These are phyloP conservation scores for Starmerella tilneyi DNA, from an alignment of 805 yeast genomes.

Conservation along the genomic window DNA sequence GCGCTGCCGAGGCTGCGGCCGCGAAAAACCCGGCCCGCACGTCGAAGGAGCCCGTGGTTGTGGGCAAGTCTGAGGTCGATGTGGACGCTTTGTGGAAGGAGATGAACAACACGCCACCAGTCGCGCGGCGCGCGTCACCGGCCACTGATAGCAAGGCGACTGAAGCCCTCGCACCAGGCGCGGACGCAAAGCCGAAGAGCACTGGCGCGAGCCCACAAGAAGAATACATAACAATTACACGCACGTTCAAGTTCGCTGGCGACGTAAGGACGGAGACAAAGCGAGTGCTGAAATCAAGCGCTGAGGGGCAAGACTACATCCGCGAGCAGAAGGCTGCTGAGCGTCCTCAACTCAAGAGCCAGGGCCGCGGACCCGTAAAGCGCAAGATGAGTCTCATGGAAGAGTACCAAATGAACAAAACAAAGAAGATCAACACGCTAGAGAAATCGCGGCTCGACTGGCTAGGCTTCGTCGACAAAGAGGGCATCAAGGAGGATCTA, in stretches of 20 bases:
- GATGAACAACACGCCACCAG: slow-evolving; percentile 33
- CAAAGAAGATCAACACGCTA: slow-evolving; percentile 75
- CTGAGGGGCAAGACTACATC: slow-evolving; percentile 77
- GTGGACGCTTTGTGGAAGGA: slow-evolving; percentile 48
- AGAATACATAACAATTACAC: slow-evolving; percentile 57
- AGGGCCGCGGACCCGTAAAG: slow-evolving; percentile 35
- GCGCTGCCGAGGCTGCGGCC: slow-evolving; percentile 26
- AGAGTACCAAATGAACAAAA: slow-evolving; percentile 56
- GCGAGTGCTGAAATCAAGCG: slow-evolving; percentile 63
- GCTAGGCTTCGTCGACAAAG: slow-evolving; percentile 85
- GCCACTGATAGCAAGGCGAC: neutral
- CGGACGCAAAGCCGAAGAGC: neutral
- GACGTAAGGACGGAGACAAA: slow-evolving; percentile 67
- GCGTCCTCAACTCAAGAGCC: slow-evolving; percentile 6
- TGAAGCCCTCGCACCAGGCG: neutral
- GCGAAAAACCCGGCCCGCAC: neutral
- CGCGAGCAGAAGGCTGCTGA: slow-evolving; percentile 30
- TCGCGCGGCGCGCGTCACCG: neutral
- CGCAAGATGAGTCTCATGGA: slow-evolving; percentile 68
- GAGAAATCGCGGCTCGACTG: slow-evolving; percentile 91
- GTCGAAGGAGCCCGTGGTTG: slow-evolving; percentile 11
- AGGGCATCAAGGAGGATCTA: slow-evolving; percentile 75
- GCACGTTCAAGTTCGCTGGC: slow-evolving; percentile 85
- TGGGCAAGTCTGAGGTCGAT: slow-evolving; percentile 34
- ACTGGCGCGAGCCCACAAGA: slow-evolving; percentile 24